Evolutionary conservation across 352 stramenopile genomes (phyloP).

Genomic region (Globisporangium radiosum): DNA sequence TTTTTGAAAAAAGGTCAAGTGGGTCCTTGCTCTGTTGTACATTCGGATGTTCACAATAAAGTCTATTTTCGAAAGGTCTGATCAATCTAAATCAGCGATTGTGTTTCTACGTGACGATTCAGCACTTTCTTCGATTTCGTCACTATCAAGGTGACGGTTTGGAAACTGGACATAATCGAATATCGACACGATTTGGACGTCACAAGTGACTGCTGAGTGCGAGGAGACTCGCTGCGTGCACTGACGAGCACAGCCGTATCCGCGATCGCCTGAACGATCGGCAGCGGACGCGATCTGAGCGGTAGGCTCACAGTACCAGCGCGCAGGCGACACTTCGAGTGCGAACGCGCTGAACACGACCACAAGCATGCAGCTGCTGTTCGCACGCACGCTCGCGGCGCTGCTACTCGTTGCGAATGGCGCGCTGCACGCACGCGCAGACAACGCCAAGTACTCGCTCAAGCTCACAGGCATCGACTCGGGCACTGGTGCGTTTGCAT

Average conservation of each 20-base stretch:
- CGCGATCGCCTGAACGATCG: too few species aligned
- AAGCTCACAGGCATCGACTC: constrained; percentile 27
- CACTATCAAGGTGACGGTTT: neutral
- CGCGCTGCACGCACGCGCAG: constrained; percentile 1
- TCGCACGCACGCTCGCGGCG: neutral
- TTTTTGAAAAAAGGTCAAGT: too few species aligned
- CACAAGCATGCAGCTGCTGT: neutral
- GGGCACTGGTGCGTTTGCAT: constrained; percentile 16
- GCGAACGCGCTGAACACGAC: neutral
- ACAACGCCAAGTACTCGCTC: constrained; percentile 29
- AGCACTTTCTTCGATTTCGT: neutral
- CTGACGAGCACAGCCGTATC: too few species aligned
- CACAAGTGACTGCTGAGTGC: neutral
- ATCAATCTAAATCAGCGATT: too few species aligned
- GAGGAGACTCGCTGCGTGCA: neutral
- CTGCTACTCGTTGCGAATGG: neutral
- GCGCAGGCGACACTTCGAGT: neutral
- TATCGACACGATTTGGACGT: neutral
- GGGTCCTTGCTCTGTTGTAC: too few species aligned
- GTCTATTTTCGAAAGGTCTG: too few species aligned
- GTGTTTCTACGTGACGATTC: too few species aligned
- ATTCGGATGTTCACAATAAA: too few species aligned
- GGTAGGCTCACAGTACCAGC: too few species aligned
- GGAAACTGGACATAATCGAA: neutral
- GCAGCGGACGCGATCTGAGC: too few species aligned